A percentile compares a stretch with the other conserved stretches of the same genome.
phyloP scores from a whole-genome alignment of 768 basidiomycete species.

The Rossbeevera mucosa region DNA sequence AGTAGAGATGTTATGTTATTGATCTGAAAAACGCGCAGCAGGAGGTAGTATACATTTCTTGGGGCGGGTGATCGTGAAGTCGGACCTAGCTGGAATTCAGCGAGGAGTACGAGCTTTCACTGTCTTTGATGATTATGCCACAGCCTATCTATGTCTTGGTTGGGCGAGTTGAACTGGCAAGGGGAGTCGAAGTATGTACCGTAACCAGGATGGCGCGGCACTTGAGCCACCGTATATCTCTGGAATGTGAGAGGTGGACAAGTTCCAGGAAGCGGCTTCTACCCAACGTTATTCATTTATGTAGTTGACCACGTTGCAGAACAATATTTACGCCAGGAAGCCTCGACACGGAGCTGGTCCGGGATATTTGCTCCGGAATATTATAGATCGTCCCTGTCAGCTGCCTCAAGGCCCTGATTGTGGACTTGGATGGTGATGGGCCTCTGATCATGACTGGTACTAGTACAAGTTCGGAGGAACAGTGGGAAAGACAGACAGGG shows the following conservation, averaged over 20 bases:
- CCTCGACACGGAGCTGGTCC: conserved; percentile 9
- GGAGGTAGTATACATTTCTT: conserved; percentile 1
- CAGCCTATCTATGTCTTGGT: background rate
- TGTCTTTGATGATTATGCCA: conserved; percentile 10
- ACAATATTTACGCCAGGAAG: conserved; percentile 6
- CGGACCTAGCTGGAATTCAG: conserved; percentile 7
- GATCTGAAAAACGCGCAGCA: conserved; percentile 19
- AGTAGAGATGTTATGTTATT: background rate
- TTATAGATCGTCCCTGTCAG: conserved; percentile 12
- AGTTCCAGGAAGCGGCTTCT: background rate
- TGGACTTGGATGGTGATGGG: conserved; percentile 18
- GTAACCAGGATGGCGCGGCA: background rate
- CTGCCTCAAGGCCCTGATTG: conserved; percentile 32
- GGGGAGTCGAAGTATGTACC: too few relatives aligned
- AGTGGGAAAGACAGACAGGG: background rate
- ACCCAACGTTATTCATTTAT: background rate
- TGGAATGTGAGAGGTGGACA: background rate
- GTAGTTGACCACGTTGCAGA: conserved; percentile 6
- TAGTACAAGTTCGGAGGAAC: too few relatives aligned
- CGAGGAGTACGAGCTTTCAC: background rate
- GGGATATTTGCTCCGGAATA: conserved; percentile 3
- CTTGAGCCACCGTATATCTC: conserved; percentile 12
- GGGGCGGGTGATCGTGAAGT: too few relatives aligned
- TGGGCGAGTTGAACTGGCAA: background rate
- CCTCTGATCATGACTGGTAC: too few relatives aligned